Evolutionary conservation across 2,329 filamentous ascomycete species (phyloP), one percentile per base, ranked within the genome.

Genomic region (Aulographum hederae): DNA sequence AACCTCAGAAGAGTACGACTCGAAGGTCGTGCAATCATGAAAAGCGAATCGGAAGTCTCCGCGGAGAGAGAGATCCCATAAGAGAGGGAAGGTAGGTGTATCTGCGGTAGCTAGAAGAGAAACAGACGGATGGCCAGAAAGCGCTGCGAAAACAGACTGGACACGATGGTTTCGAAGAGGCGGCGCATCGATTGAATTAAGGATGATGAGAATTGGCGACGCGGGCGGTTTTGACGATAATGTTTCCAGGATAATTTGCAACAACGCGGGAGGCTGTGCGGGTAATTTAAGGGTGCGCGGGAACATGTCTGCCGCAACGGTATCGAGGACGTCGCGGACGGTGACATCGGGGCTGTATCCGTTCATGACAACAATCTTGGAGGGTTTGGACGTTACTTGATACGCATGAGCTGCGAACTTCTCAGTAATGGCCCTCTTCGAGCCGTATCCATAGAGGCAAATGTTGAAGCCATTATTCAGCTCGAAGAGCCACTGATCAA

Each of bases 21-120:
- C 63, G 47, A 93, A 94, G 0, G 89, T 95, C 1, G 89, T 95
- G 45, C 78, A 78, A 56, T 98, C 85, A 57, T 98, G 89, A 54
- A 91, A 94, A 18, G 82, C 60, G 42, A 94, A 85, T 50, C 79
- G 78, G 54, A 85, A 81, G 18, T 78, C 70, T 12, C 81, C 76
- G 29, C 79, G 76, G n/a, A 85, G 64, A 33, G 74, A 75, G 32
- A 80, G 75, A 53, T 94, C 84, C 85, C 86, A 98, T 31, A 95
- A 65, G 1, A 94, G 57, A 1, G 81, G 61, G 46, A 93, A 93
- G 44, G 79, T 81, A 5, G 85, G 82, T 6, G 81, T 84, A 54
- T 95, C 86, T 34, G 77, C 78, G 2, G 84, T 91, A 42, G 77
- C 79, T 18, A 91, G 53, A 17, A 95, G 60, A 32, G 65, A 69